phyloP scores from a whole-genome alignment of 1,284 basidiomycete species.

The Irpex sp. region DNA sequence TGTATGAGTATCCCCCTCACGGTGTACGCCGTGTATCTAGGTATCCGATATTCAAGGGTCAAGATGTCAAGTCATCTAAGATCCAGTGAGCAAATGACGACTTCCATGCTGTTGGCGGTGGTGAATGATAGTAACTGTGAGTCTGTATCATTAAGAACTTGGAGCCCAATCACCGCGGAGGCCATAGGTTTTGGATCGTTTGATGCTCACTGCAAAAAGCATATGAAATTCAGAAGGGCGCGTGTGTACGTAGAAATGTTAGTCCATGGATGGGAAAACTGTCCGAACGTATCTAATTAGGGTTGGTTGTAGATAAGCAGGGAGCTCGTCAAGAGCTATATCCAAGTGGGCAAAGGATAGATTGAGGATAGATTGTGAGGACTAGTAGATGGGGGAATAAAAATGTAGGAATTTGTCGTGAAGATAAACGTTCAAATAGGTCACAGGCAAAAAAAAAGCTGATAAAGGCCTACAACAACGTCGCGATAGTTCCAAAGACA shows the following conservation, averaged over 20 bases:
- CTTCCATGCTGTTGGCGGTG: neutral
- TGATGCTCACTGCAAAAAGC: neutral
- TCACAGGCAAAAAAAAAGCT: neutral
- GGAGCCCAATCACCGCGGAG: too few species aligned
- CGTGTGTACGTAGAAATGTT: neutral
- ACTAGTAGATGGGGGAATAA: neutral
- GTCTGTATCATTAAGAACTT: too few species aligned
- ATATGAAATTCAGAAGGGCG: neutral
- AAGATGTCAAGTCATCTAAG: too few species aligned
- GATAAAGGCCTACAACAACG: neutral
- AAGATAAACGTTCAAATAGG: neutral
- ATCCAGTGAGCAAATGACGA: neutral
- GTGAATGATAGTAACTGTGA: too few species aligned
- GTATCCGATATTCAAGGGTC: too few species aligned
- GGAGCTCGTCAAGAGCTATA: neutral
- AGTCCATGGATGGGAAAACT: neutral
- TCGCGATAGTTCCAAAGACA: neutral
- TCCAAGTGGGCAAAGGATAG: neutral
- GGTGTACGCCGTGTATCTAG: too few species aligned
- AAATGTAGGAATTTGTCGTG: neutral
- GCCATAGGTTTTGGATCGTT: too few species aligned
- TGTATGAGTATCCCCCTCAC: too few species aligned
- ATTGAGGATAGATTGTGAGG: neutral
- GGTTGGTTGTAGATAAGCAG: neutral
- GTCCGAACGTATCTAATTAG: neutral